Percentiles rank a stretch among this genome's conserved stretches.
These are phyloP conservation scores for Plectosphaerella cucumerina DNA, from an alignment of 2,329 filamentous ascomycete genomes.

Conservation along the genomic window DNA sequence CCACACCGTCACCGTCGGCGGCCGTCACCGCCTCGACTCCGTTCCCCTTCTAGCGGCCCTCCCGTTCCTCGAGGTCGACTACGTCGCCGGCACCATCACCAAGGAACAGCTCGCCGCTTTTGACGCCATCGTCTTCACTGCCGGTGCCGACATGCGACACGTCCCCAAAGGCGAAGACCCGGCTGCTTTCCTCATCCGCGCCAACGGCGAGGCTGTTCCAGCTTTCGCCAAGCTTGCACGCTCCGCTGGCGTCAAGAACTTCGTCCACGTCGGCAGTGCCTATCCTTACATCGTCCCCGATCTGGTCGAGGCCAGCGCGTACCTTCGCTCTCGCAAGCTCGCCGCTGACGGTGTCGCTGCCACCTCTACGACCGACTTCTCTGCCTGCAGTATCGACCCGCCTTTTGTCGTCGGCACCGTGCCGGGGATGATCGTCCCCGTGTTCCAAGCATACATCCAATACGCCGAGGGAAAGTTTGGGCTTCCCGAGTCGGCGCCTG, in stretches of 20 bases:
- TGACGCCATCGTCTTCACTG: slow-evolving; percentile 6
- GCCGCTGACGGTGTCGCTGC: not conserved
- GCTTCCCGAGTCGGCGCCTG: not conserved
- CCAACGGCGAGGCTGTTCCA: slow-evolving; percentile 4
- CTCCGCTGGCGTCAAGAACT: slow-evolving; percentile 1
- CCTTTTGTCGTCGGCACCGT: slow-evolving; percentile 6
- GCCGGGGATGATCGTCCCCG: slow-evolving; percentile 1
- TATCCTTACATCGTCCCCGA: slow-evolving; percentile 2
- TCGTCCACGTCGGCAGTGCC: slow-evolving; percentile 6
- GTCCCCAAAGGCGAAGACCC: slow-evolving; percentile 2
- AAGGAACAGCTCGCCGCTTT: not conserved
- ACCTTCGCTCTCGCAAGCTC: slow-evolving; percentile 6
- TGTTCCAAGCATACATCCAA: slow-evolving; percentile 3
- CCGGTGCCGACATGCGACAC: slow-evolving; percentile 7
- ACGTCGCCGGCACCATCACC: not conserved
- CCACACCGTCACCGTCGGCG: slow-evolving; percentile 3
- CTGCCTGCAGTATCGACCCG: slow-evolving; percentile 5
- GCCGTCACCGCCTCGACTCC: slow-evolving; percentile 1
- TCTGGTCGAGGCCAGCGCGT: not conserved
- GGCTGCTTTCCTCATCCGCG: slow-evolving; percentile 2
- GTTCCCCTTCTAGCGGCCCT: not conserved
- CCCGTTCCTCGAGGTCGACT: slow-evolving; percentile 3
- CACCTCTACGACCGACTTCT: not conserved
- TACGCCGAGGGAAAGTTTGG: slow-evolving; percentile 3
- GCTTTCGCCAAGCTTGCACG: slow-evolving; percentile 1